Base-by-base conservation (phyloP, 768 basidiomycete species). In the Brasilioporus rufonigricans region DNA sequence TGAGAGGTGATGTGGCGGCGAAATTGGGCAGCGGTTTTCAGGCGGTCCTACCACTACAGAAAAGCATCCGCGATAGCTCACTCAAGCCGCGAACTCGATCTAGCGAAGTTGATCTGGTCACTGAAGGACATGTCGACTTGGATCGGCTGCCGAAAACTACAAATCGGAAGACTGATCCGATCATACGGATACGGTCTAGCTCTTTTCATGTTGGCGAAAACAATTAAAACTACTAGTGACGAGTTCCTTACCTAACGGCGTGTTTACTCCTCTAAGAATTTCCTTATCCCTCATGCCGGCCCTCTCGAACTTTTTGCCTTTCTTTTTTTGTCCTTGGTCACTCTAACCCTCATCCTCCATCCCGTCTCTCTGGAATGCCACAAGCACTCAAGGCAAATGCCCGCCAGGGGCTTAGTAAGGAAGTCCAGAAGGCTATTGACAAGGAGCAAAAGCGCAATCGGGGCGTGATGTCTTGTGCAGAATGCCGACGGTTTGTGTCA, bases 361-460 rank as follows among this genome's bases (percentile, higher is more conserved):
- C 21, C 32, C 33, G n/a, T 21, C 26, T 19, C 24, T 49, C 38
- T n/a, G 24, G 18, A 39, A 83, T 82, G 81, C 80, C 82, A 24
- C 80, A 77, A 70, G 75, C 77, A 32, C 64, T 73, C 43, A 77
- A 80, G 60, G 76, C 75, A 58, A 81, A 79, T 64, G 55, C 59
- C n/a, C 71, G 71, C 40, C 62, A 70, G 40, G 68, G 70, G 23
- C 50, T 50, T 8, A 59, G 31, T 31, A 70, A 58, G 49, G 70
- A 73, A 29, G 61, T 63, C 13, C 81, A 80, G 56, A 77, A 78
- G 45, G 76, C 77, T 16, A 80, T 83, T 50, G 84, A 86, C 61
- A 85, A 86, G 65, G 84, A 86, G 73, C 77, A 82, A 9, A 86
- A 86, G 63, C 75, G 84, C 38, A 82, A 83, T 3, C 73, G 82